phyloP scores from a whole-genome alignment of 2,329 filamentous ascomycete genomes.

The Aspergillus pseudotamarii region DNA sequence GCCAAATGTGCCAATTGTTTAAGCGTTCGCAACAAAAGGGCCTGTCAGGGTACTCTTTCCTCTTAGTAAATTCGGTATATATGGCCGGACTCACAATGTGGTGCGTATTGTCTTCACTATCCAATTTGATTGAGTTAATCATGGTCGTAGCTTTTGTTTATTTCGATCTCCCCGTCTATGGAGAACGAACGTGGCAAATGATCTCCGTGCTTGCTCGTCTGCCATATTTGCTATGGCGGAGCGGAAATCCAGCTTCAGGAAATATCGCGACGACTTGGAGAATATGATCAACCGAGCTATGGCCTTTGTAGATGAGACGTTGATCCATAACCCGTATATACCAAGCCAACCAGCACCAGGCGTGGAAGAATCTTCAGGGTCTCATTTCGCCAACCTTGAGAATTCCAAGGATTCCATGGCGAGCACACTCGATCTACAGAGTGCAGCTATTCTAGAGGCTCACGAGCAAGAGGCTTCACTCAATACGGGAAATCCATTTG shows the following conservation, averaged over 20 bases:
- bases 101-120: constrained; percentile 42
- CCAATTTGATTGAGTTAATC: background rate
- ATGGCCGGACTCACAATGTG: constrained; percentile 91
- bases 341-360: background rate
- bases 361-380: background rate
- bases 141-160: background rate
- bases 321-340: background rate
- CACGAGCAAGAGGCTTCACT: background rate
- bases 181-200: background rate
- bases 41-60: constrained; percentile 84
- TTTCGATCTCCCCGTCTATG: background rate
- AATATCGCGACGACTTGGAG: background rate
- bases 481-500: background rate
- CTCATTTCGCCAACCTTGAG: background rate
- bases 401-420: background rate
- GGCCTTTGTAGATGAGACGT: background rate
- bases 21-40: constrained; percentile 90
- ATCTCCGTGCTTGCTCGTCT: background rate
- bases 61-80: constrained; percentile 61
- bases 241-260: background rate
- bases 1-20: constrained; percentile 27
- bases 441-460: background rate
- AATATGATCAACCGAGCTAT: background rate
- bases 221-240: background rate
- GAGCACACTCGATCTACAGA: background rate